A percentile compares a stretch with the other conserved stretches of the same genome.
Evolutionary conservation across 169 alveolate genomes (phyloP).

Genomic region (Theileria annulata): DNA sequence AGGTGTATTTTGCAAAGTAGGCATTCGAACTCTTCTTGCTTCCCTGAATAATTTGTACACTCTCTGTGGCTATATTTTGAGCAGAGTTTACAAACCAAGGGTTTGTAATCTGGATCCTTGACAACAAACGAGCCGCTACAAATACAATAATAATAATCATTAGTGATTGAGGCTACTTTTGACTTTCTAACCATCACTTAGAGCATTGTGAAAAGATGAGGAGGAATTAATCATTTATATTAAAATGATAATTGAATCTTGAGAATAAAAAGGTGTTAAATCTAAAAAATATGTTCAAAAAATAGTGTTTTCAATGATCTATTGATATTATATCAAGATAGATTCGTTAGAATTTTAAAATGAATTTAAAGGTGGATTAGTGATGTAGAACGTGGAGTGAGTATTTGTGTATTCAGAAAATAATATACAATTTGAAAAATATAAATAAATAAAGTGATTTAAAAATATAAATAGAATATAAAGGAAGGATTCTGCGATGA

Average conservation of each 20-base stretch:
- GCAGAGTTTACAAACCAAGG: constrained; percentile 49
- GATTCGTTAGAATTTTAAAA: no score
- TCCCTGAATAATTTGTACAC: constrained; percentile 47
- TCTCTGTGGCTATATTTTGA: constrained; percentile 37
- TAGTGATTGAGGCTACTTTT: background rate
- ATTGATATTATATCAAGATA: constrained; percentile 4
- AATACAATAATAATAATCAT: constrained; percentile 37
- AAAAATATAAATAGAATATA: no score
- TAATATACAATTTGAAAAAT: no score
- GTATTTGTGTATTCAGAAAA: no score
- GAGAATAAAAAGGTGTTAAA: background rate
- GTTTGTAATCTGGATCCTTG: background rate
- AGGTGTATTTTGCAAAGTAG: constrained; percentile 66
- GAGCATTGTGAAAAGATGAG: background rate
- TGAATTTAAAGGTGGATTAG: no score
- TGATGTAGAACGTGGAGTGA: no score
- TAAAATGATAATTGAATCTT: background rate
- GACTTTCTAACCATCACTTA: constrained; percentile 7
- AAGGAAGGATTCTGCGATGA: no score
- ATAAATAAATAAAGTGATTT: no score
- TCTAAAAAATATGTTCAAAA: background rate
- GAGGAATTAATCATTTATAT: constrained; percentile 2
- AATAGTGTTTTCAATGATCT: background rate
- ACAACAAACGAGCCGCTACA: constrained; percentile 37
- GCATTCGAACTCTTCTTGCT: constrained; percentile 71